Percentiles rank a stretch among this genome's conserved stretches.
phyloP scores from a whole-genome alignment of 1,284 basidiomycete genomes.

The Schizophyllum commune region DNA sequence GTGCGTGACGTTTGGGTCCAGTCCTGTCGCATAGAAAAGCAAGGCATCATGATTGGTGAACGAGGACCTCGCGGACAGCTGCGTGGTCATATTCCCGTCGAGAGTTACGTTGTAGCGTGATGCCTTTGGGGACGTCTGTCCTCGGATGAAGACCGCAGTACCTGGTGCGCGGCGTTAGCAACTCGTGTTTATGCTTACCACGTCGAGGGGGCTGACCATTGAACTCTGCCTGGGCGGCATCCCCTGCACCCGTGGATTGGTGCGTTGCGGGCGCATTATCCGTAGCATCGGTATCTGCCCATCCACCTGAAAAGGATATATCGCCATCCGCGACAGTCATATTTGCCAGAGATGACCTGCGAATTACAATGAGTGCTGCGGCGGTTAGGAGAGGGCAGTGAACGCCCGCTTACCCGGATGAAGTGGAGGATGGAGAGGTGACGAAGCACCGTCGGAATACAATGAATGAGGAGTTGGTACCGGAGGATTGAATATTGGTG shows the following conservation, averaged over 20 bases:
- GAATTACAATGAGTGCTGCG: slow-evolving; percentile 9
- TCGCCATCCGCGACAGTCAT: slow-evolving; percentile 30
- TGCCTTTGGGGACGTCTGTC: slow-evolving; percentile 39
- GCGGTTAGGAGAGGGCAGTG: not conserved
- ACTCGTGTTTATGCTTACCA: not conserved
- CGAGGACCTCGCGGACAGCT: slow-evolving; percentile 41
- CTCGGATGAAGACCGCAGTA: slow-evolving; percentile 48
- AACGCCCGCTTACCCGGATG: too few relatives aligned
- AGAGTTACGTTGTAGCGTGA: slow-evolving; percentile 55
- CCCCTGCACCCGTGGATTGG: too few relatives aligned
- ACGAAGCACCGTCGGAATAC: slow-evolving; percentile 44
- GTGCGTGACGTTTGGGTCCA: slow-evolving; percentile 43
- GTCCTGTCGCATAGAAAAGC: slow-evolving; percentile 55
- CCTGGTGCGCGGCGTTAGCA: slow-evolving; percentile 28
- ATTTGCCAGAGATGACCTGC: slow-evolving; percentile 29
- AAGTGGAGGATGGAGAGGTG: slow-evolving; percentile 23
- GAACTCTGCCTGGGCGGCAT: too few relatives aligned
- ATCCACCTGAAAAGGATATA: slow-evolving; percentile 36
- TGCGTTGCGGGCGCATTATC: not conserved
- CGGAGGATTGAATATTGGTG: slow-evolving; percentile 8
- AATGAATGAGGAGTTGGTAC: slow-evolving; percentile 25
- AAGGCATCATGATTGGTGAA: slow-evolving; percentile 43
- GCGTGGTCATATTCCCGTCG: slow-evolving; percentile 38
- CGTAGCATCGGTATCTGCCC: too few relatives aligned
- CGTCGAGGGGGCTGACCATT: too few relatives aligned